Evolutionary conservation across 495 filamentous ascomycete genomes (phyloP).

Genomic region (Tuber brumale): DNA sequence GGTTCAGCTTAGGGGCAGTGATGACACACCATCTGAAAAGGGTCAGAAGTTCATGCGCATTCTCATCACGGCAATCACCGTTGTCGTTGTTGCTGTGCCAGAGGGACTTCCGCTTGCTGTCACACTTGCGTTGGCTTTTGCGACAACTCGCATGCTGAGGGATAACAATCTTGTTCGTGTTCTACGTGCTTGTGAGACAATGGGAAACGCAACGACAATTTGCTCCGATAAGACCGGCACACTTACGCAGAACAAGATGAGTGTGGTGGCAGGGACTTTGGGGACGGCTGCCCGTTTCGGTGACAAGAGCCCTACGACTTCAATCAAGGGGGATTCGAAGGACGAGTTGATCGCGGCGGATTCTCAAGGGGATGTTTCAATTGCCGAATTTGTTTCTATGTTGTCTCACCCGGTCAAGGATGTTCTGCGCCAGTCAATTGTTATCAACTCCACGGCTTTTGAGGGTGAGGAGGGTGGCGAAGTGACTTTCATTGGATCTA

Average conservation of each 20-base stretch:
- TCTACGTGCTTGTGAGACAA: conserved; percentile 72
- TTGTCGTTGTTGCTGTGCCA: conserved; percentile 76
- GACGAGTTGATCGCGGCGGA: conserved; percentile 8
- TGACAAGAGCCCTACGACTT: conserved; percentile 46
- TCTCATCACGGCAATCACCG: conserved; percentile 73
- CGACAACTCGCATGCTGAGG: conserved; percentile 71
- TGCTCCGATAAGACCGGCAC: conserved; percentile 87
- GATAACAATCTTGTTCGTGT: conserved; percentile 76
- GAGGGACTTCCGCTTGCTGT: conserved; percentile 78
- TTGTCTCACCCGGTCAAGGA: conserved; percentile 53
- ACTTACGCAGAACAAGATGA: conserved; percentile 71
- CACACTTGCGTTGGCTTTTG: conserved; percentile 72
- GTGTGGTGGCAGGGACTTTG: conserved; percentile 61
- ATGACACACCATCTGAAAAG: conserved; percentile 52
- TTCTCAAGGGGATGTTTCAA: conserved; percentile 44
- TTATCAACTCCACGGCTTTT: conserved; percentile 69
- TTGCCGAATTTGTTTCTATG: conserved; percentile 54
- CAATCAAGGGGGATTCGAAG: conserved; percentile 27
- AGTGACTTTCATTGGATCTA: conserved; percentile 61
- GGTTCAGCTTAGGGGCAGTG: conserved; percentile 51
- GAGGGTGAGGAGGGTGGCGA: conserved; percentile 60
- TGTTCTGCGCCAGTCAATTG: conserved; percentile 57
- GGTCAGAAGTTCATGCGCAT: conserved; percentile 72
- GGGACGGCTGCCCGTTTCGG: conserved; percentile 55
- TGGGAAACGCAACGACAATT: conserved; percentile 79